Percentiles rank a stretch among this genome's conserved stretches.
Conservation (phyloP, 2,329 filamentous ascomycete species). For the Xenoacremonium recifei region DNA sequence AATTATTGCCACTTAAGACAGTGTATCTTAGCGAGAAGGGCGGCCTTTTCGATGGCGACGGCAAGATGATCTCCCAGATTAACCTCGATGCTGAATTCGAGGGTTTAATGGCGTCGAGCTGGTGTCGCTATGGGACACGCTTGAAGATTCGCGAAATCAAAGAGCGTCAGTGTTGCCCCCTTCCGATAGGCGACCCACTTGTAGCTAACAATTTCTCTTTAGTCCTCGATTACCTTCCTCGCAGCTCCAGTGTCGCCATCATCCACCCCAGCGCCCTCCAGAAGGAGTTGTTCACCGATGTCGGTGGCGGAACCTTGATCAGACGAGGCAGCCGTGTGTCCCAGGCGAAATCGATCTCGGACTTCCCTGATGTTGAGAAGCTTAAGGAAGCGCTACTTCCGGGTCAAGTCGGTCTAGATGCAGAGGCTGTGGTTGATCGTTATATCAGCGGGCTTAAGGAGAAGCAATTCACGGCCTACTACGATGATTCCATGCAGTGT, state of each 20-base stretch:
- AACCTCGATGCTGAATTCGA: constrained; percentile 97
- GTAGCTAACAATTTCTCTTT: too few relatives aligned
- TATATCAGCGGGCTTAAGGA: constrained; percentile 78
- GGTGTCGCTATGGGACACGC: constrained; percentile 88
- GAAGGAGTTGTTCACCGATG: constrained; percentile 91
- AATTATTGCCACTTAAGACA: constrained; percentile 93
- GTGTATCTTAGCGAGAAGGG: constrained; percentile 99
- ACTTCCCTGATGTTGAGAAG: constrained; percentile 73
- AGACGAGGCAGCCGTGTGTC: constrained; percentile 87
- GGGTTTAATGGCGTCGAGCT: constrained; percentile 86
- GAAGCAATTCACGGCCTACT: constrained; percentile 87
- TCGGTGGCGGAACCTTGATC: constrained; percentile 89
- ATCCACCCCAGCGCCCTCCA: constrained; percentile 95
- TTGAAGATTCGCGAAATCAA: constrained; percentile 98
- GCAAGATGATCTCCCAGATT: constrained; percentile 93
- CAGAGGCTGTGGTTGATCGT: constrained; percentile 74
- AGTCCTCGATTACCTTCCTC: constrained; percentile 76
- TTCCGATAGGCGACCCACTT: too few relatives aligned
- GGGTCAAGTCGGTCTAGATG: constrained; percentile 78
- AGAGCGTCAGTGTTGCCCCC: too few relatives aligned
- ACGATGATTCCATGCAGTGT: constrained; percentile 90
- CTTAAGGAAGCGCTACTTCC: constrained; percentile 81
- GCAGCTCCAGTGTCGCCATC: constrained; percentile 71
- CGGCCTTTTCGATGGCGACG: constrained; percentile 88
- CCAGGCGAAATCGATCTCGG: constrained; percentile 65